Evolutionary conservation across 2,329 filamentous ascomycete species (phyloP).

Genomic region (Penicillium sp.): DNA sequence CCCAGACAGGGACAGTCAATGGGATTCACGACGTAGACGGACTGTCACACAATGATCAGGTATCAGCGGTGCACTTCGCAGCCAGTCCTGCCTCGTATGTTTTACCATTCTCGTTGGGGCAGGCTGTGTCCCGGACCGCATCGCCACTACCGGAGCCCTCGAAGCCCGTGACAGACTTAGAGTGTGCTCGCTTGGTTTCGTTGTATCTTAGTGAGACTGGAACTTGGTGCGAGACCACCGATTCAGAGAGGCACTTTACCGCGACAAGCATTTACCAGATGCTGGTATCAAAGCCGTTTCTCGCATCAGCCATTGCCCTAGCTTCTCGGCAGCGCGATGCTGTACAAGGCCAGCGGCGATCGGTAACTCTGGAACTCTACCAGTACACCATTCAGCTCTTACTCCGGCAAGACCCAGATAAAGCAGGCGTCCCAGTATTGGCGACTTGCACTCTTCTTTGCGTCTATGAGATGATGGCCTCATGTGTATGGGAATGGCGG

Average conservation of each 20-base stretch:
- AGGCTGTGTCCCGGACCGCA: no score
- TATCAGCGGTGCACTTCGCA: no score
- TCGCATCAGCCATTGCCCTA: conserved; percentile 17
- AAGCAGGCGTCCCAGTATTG: conserved; percentile 13
- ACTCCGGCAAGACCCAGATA: conserved; percentile 14
- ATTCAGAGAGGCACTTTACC: conserved; percentile 21
- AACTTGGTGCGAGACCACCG: conserved; percentile 22
- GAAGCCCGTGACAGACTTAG: no score
- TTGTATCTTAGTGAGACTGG: no score
- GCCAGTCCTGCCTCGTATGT: no score
- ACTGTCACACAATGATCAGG: no score
- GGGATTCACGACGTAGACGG: no score
- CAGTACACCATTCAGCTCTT: conserved; percentile 20
- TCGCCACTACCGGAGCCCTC: no score
- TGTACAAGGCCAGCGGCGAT: conserved; percentile 7
- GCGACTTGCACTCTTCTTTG: conserved; percentile 24
- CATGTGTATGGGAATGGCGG: conserved; percentile 19
- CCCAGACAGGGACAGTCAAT: no score
- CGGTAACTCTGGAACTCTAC: conserved; percentile 20
- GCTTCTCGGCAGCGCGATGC: conserved; percentile 20
- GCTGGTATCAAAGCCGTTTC: conserved; percentile 16
- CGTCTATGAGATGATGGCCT: conserved; percentile 27
- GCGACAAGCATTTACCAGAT: conserved; percentile 14
- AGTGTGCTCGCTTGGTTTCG: no score
- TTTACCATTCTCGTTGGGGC: no score